Evolutionary conservation across 208 protist genomes (phyloP).

Genomic region (Trypanosoma avium): DNA sequence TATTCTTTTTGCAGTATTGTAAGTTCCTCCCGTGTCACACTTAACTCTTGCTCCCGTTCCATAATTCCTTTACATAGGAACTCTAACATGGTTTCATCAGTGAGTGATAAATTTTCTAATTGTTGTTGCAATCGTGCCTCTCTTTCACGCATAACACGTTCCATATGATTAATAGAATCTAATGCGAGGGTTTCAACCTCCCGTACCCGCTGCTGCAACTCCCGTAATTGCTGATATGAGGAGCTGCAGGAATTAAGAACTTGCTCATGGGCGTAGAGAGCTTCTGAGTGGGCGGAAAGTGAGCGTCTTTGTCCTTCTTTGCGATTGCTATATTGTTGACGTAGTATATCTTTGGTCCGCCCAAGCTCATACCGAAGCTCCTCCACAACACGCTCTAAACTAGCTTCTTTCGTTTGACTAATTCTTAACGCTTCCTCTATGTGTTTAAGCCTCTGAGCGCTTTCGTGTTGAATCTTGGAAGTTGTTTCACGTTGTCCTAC

Average conservation of each 20-base stretch:
- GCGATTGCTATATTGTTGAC: conserved; percentile 12
- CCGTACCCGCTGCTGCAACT: conserved; percentile 24
- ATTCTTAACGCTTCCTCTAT: conserved; percentile 11
- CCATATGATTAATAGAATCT: not conserved
- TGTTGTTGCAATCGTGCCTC: conserved; percentile 11
- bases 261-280: conserved; percentile 23
- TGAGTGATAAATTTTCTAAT: conserved; percentile 4
- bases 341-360: conserved; percentile 17
- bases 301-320: conserved; percentile 6
- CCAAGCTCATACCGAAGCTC: conserved; percentile 20
- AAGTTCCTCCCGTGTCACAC: conserved; percentile 6
- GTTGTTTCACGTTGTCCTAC: conserved; percentile 3
- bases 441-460: conserved; percentile 2
- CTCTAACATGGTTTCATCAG: conserved; percentile 15
- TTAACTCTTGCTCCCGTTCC: conserved; percentile 4
- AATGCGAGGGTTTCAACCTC: not conserved
- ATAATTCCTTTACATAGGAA: conserved; percentile 17
- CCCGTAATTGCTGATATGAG: conserved; percentile 18
- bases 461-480: not conserved
- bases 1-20: not conserved
- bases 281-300: conserved; percentile 3
- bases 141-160: not conserved
- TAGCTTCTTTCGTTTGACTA: conserved; percentile 11
- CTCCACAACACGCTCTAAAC: conserved; percentile 20
- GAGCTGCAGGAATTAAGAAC: conserved; percentile 10